A percentile compares a stretch with the other conserved stretches of the same genome.
Conservation (phyloP, 441 rosid genomes). For the Populus hybrid region DNA sequence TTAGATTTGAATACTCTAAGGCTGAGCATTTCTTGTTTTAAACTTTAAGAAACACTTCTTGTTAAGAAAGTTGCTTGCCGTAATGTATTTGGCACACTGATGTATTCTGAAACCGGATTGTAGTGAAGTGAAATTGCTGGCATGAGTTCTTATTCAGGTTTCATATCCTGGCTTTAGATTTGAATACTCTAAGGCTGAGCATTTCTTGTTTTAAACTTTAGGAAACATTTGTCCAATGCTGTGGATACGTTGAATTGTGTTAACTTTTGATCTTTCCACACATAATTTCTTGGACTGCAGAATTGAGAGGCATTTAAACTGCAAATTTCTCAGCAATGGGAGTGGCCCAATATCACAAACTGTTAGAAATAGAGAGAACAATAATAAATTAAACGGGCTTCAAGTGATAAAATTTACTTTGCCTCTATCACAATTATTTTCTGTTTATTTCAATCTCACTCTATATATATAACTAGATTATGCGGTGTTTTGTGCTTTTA, state of each 20-base stretch:
- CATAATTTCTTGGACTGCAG: not conserved
- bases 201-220: not conserved
- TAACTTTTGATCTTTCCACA: not conserved
- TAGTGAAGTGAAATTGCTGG: not conserved
- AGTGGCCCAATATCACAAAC: not conserved
- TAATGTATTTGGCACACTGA: not conserved
- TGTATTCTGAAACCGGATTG: not conserved
- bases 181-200: not conserved
- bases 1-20: not conserved
- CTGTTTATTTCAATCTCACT: not conserved
- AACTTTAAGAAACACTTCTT: not conserved
- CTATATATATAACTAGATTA: not conserved
- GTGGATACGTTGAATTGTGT: not conserved
- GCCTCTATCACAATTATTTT: not conserved
- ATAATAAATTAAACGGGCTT: not conserved
- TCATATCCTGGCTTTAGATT: not conserved
- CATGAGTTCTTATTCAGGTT: not conserved
- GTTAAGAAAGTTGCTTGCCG: not conserved
- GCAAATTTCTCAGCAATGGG: not conserved
- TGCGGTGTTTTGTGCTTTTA: not conserved
- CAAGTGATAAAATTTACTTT: not conserved
- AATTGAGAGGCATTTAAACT: not conserved
- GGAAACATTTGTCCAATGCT: not conserved
- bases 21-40: not conserved
- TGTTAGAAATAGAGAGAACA: not conserved